Conservation (phyloP, 78 protist genomes). For the Creolimax fragrantissima region DNA sequence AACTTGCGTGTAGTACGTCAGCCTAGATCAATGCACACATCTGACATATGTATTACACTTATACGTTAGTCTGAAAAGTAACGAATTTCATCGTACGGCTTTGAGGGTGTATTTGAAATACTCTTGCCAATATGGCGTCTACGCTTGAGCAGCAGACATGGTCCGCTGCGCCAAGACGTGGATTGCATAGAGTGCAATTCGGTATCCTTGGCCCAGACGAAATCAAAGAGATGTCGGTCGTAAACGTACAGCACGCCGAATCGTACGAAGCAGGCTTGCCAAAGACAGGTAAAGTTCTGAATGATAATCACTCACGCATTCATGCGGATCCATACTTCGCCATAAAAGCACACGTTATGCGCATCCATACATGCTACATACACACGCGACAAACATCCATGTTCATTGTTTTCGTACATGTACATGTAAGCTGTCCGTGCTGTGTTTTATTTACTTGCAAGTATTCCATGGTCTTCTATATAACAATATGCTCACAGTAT, state of each 20-base stretch:
- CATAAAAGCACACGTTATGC: background rate
- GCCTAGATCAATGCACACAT: no score
- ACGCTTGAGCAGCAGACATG: background rate
- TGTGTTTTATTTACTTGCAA: background rate
- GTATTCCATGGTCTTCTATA: background rate
- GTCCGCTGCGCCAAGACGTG: conserved; percentile 19
- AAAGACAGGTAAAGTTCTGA: background rate
- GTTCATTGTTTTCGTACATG: background rate
- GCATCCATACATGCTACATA: background rate
- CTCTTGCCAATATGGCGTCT: background rate
- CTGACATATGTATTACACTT: no score
- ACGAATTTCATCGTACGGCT: no score
- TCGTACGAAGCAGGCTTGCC: background rate
- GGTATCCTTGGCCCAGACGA: conserved; percentile 77
- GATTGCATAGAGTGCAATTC: conserved; percentile 61
- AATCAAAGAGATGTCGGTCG: conserved; percentile 56
- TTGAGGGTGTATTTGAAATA: no score
- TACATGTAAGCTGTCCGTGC: background rate
- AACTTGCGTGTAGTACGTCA: no score
- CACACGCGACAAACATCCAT: background rate
- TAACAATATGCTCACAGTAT: no score
- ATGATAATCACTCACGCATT: background rate
- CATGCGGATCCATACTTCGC: background rate
- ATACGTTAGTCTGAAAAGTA: no score
- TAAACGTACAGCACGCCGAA: conserved; percentile 25